Percentiles rank a stretch among this genome's conserved stretches.
These are phyloP conservation scores for Carpinus fangiana DNA, from an alignment of 306 rosid species.

Conservation along the genomic window DNA sequence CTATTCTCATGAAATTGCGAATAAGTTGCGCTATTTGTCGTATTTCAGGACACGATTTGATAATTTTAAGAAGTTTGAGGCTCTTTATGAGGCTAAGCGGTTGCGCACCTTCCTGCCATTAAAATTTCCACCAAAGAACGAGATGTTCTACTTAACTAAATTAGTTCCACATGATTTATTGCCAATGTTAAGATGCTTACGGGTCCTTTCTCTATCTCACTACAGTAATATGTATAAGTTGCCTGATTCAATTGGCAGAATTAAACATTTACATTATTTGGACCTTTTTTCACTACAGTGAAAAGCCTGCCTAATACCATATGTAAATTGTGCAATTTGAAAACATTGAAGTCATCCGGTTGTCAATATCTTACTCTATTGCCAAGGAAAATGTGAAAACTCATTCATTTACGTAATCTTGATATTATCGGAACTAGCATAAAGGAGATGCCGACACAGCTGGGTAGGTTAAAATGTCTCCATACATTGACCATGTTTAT, in stretches of 20 bases:
- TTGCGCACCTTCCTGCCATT: slow-evolving; percentile 29
- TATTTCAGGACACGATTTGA: slow-evolving; percentile 22
- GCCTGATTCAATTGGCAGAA: slow-evolving; percentile 22
- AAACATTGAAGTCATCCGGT: slow-evolving; percentile 24
- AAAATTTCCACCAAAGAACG: background rate
- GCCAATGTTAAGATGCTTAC: slow-evolving; percentile 1
- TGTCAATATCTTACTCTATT: slow-evolving; percentile 18
- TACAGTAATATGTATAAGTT: slow-evolving; percentile 4
- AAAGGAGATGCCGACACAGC: slow-evolving; percentile 13
- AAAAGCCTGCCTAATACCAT: slow-evolving; percentile 25
- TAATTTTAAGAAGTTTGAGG: slow-evolving; percentile 29
- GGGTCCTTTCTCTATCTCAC: slow-evolving; percentile 24
- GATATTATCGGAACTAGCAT: slow-evolving; percentile 10
- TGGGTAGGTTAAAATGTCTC: slow-evolving; percentile 25
- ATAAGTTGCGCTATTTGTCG: slow-evolving; percentile 34
- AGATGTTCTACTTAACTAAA: background rate
- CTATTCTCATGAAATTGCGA: background rate
- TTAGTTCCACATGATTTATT: slow-evolving; percentile 8
- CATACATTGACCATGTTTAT: slow-evolving; percentile 23
- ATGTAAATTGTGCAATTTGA: slow-evolving; percentile 31
- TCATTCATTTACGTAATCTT: slow-evolving; percentile 30
- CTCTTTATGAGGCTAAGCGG: slow-evolving; percentile 8
- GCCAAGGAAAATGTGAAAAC: slow-evolving; percentile 21
- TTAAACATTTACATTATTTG: slow-evolving; percentile 33
- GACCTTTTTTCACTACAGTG: slow-evolving; percentile 22